A percentile compares a stretch with the other conserved stretches of the same genome.
Conservation (phyloP, 106 monocot genomes). For the Dendrobium nobile region DNA sequence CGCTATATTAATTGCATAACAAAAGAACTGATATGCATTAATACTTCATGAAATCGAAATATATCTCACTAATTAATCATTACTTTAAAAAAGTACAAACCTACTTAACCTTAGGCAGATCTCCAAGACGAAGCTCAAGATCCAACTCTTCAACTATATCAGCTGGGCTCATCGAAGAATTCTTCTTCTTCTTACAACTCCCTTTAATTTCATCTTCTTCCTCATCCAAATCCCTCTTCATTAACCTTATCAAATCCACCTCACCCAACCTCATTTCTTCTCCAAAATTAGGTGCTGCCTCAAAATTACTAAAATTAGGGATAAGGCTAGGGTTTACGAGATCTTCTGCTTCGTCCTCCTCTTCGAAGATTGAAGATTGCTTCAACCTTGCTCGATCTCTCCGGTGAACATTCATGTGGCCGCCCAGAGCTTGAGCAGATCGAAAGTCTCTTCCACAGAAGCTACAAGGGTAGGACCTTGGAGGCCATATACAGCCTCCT, state of each 20-base stretch:
- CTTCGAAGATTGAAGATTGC: constrained; percentile 18
- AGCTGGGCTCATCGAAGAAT: constrained; percentile 8
- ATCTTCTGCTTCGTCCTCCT: constrained; percentile 10
- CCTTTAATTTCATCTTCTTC: constrained; percentile 9
- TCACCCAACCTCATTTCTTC: constrained; percentile 7
- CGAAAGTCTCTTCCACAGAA: constrained; percentile 66
- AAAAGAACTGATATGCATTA: neutral
- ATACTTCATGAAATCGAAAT: neutral
- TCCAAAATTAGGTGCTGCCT: no score
- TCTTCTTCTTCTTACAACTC: constrained; percentile 17
- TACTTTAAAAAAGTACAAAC: neutral
- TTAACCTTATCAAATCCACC: neutral
- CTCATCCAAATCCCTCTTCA: constrained; percentile 11
- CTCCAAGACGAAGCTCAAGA: constrained; percentile 62
- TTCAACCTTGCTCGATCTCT: constrained; percentile 42
- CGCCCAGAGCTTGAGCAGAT: constrained; percentile 61
- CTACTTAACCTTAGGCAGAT: constrained; percentile 27
- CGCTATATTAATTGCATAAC: neutral
- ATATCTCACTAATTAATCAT: neutral
- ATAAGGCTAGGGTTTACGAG: constrained; percentile 11
- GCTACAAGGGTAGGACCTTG: constrained; percentile 57
- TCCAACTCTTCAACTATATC: constrained; percentile 37
- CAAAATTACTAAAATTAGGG: neutral
- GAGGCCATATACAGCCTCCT: constrained; percentile 49
- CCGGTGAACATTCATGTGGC: constrained; percentile 78